These are phyloP conservation scores for Akanthomyces uredinophilus DNA, from an alignment of 2,329 filamentous ascomycete species.

Conservation along the genomic window DNA sequence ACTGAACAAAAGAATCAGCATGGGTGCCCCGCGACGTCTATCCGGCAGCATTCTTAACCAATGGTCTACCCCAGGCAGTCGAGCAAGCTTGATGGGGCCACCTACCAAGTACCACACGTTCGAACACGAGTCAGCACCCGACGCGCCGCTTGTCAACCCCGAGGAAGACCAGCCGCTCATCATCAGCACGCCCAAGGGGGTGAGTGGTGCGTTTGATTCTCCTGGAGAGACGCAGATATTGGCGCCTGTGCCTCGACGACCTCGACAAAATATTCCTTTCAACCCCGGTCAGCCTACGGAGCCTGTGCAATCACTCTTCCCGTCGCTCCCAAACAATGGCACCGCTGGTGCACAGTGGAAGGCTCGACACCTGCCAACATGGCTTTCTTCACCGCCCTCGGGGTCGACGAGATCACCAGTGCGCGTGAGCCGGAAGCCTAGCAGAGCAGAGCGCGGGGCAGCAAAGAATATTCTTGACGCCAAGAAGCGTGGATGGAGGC, in stretches of 20 bases:
- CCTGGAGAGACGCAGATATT: slow-evolving; percentile 44
- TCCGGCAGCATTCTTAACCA: slow-evolving; percentile 40
- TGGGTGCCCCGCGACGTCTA: slow-evolving; percentile 35
- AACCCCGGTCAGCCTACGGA: slow-evolving; percentile 18
- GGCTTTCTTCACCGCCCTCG: slow-evolving; percentile 32
- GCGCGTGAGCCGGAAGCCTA: slow-evolving; percentile 43
- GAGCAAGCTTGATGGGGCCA: slow-evolving; percentile 20
- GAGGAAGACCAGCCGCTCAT: slow-evolving; percentile 50
- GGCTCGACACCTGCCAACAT: slow-evolving; percentile 25
- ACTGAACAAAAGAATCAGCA: slow-evolving; percentile 33
- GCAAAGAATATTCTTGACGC: slow-evolving; percentile 59
- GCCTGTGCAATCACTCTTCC: slow-evolving; percentile 14
- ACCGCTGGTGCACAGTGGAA: slow-evolving; percentile 3
- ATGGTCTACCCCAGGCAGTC: slow-evolving; percentile 35
- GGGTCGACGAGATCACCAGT: slow-evolving; percentile 33
- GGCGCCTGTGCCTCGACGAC: slow-evolving; percentile 49
- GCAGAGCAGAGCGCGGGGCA: slow-evolving; percentile 55
- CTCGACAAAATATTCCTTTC: slow-evolving; percentile 27
- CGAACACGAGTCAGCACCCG: not conserved
- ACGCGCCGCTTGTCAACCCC: slow-evolving; percentile 11
- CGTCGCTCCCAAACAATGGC: not conserved
- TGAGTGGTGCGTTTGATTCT: slow-evolving; percentile 48
- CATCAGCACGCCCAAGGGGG: slow-evolving; percentile 54
- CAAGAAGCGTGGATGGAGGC: slow-evolving; percentile 51
- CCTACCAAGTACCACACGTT: slow-evolving; percentile 11